A percentile compares a stretch with the other conserved stretches of the same genome.
Conservation (phyloP, 2,329 filamentous ascomycete genomes). For the Ceratocystiopsis sp. region DNA sequence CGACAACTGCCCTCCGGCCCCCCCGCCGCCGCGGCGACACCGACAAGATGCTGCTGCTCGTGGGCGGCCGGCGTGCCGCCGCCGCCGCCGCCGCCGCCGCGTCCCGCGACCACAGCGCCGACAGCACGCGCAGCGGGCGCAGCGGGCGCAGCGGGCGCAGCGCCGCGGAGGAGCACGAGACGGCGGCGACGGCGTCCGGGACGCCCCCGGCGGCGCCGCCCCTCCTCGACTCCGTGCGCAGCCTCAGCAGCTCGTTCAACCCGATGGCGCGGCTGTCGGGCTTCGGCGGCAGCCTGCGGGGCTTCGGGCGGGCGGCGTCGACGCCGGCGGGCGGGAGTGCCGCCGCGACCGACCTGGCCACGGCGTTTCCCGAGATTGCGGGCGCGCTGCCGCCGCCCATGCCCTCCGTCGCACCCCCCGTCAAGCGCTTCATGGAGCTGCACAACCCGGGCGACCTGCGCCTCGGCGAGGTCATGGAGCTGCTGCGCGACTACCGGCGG, state of each 20-base stretch:
- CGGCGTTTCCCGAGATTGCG: slow-evolving; percentile 43
- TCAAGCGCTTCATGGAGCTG: slow-evolving; percentile 56
- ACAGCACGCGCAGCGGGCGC: slow-evolving; percentile 50
- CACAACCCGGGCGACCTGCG: slow-evolving; percentile 53
- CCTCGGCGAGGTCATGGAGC: slow-evolving; percentile 54
- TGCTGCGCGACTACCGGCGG: slow-evolving; percentile 59
- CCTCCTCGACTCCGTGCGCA: slow-evolving; percentile 64
- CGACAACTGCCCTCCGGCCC: neutral
- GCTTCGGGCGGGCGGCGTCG: slow-evolving; percentile 46
- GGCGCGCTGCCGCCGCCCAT: slow-evolving; percentile 37
- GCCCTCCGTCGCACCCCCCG: slow-evolving; percentile 45
- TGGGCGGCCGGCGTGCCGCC: slow-evolving; percentile 37
- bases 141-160: slow-evolving; percentile 21
- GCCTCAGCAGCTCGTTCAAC: slow-evolving; percentile 63
- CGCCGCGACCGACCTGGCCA: slow-evolving; percentile 39
- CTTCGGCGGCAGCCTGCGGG: slow-evolving; percentile 55
- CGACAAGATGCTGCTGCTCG: slow-evolving; percentile 52
- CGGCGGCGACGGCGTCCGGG: slow-evolving; percentile 2
- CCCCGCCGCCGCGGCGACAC: neutral
- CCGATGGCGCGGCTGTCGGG: slow-evolving; percentile 63
- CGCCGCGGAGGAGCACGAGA: slow-evolving; percentile 19
- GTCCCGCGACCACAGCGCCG: slow-evolving; percentile 54
- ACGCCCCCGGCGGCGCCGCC: slow-evolving; percentile 34
- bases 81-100: slow-evolving; percentile 8
- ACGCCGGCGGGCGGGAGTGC: slow-evolving; percentile 20